These are phyloP conservation scores for Calonectria honghensis DNA, from an alignment of 2,329 filamentous ascomycete genomes.

Conservation along the genomic window DNA sequence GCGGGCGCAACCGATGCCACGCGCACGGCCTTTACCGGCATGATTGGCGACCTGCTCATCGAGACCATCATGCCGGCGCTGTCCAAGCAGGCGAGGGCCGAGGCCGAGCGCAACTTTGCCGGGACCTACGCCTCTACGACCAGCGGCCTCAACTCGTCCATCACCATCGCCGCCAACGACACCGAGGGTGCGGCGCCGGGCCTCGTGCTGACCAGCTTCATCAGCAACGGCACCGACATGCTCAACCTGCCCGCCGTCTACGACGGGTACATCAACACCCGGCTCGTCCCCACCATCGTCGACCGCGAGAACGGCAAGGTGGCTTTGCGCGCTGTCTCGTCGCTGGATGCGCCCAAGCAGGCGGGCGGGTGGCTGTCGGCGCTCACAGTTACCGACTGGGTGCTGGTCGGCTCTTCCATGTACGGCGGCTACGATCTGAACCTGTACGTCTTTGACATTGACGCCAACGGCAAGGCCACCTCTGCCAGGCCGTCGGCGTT, in stretches of 20 bases:
- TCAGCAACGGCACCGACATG: slow-evolving; percentile 46
- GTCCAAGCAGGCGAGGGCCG: slow-evolving; percentile 28
- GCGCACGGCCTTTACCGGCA: slow-evolving; percentile 13
- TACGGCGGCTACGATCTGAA: slow-evolving; percentile 18
- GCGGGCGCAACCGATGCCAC: slow-evolving; percentile 51
- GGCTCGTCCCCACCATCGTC: slow-evolving; percentile 3
- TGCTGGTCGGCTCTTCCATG: background rate
- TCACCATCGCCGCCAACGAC: slow-evolving; percentile 15
- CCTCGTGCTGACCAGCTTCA: slow-evolving; percentile 36
- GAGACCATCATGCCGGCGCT: slow-evolving; percentile 39
- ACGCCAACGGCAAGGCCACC: slow-evolving; percentile 10
- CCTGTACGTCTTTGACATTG: slow-evolving; percentile 17
- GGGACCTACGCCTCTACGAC: slow-evolving; percentile 32
- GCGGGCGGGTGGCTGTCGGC: background rate
- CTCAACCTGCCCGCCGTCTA: slow-evolving; percentile 13
- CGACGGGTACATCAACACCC: slow-evolving; percentile 14
- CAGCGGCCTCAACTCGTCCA: slow-evolving; percentile 16
- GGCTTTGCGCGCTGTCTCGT: background rate
- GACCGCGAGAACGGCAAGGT: slow-evolving; percentile 14
- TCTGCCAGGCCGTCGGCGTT: background rate
- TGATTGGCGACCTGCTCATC: slow-evolving; percentile 38
- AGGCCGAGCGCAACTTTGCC: slow-evolving; percentile 37
- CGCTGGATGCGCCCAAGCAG: slow-evolving; percentile 1
- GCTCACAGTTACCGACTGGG: background rate
- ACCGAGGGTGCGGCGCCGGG: slow-evolving; percentile 26